Evolutionary conservation across 805 yeast genomes (phyloP).

Genomic region (Saccharomyces kudriavzevii): DNA sequence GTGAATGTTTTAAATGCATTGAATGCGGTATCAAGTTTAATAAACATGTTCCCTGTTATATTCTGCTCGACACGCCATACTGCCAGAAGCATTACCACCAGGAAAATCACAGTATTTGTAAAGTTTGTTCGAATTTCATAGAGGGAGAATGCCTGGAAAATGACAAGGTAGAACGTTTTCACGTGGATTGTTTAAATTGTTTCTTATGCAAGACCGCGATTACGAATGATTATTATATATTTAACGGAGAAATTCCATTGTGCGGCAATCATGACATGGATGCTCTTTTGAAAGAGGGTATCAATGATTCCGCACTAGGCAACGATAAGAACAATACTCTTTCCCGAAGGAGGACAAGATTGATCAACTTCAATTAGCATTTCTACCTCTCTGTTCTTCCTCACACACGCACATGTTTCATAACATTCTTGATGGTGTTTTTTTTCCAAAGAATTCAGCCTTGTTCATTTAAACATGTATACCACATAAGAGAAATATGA

Average conservation of each 20-base stretch:
- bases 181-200: constrained; percentile 65
- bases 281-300: constrained; percentile 10
- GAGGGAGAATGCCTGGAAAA: constrained; percentile 88
- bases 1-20: constrained; percentile 72
- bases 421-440: neutral
- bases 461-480: neutral
- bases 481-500: neutral
- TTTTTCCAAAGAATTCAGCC: neutral
- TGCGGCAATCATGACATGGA: constrained; percentile 28
- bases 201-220: constrained; percentile 46
- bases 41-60: constrained; percentile 64
- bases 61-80: constrained; percentile 68
- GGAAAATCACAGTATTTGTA: constrained; percentile 68
- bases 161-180: constrained; percentile 65
- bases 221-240: constrained; percentile 41
- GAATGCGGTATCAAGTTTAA: constrained; percentile 51
- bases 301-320: neutral
- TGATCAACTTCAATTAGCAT: constrained; percentile 17
- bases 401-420: neutral
- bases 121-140: constrained; percentile 61
- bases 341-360: constrained; percentile 27
- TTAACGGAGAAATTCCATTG: constrained; percentile 23
- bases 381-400: neutral
- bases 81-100: constrained; percentile 72
- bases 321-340: constrained; percentile 12